Percentiles rank a stretch among this genome's conserved stretches.
Evolutionary conservation across 345 rosid genomes (phyloP).

Genomic region (Melaleuca alternifolia): DNA sequence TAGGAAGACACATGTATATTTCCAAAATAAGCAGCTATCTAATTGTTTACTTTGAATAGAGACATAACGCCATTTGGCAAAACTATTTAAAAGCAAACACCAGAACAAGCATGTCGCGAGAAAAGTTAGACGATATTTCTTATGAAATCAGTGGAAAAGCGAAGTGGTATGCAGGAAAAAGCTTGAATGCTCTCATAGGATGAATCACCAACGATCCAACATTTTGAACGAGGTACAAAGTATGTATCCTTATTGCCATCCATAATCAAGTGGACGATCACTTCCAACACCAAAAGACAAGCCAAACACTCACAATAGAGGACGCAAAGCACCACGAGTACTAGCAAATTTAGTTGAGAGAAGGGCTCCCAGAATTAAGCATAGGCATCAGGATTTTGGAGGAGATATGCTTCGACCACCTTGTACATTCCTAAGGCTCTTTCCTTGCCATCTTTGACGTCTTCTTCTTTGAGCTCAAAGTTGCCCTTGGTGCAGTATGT

Average conservation of each 20-base stretch:
- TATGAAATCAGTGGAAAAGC: background rate
- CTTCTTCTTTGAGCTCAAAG: slow-evolving; percentile 10
- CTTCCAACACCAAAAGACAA: background rate
- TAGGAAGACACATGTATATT: background rate
- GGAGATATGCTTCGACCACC: slow-evolving; percentile 23
- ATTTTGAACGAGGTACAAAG: background rate
- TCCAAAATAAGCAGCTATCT: background rate
- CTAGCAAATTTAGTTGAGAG: background rate
- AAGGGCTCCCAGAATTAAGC: background rate
- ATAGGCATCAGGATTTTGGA: slow-evolving; percentile 19
- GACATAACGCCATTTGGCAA: background rate
- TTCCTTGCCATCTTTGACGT: slow-evolving; percentile 22
- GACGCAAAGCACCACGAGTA: background rate
- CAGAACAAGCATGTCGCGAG: background rate
- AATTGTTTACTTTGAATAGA: background rate
- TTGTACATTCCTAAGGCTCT: slow-evolving; percentile 12
- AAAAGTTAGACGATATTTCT: background rate
- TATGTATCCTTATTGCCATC: background rate
- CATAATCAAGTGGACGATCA: background rate
- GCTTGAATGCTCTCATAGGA: background rate
- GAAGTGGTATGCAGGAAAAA: background rate
- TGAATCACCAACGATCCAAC: background rate
- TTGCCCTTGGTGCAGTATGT: slow-evolving; percentile 8
- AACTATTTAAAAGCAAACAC: background rate
- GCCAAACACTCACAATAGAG: background rate